Conservation (phyloP, 768 basidiomycete species). For the Pisolithus albus region DNA sequence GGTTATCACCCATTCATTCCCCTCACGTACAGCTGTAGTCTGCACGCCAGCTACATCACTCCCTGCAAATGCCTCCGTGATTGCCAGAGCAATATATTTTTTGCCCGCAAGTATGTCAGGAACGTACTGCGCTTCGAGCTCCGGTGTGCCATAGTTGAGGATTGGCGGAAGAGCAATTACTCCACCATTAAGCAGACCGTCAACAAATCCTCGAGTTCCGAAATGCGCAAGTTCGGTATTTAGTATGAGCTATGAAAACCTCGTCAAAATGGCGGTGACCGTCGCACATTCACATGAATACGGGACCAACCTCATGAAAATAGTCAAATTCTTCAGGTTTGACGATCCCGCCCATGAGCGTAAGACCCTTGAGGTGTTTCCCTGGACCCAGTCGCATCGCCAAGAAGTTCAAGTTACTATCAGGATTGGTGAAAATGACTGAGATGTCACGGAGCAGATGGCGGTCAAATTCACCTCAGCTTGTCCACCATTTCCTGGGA, state of each 20-base stretch:
- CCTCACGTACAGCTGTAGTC: constrained; percentile 81
- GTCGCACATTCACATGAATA: not conserved
- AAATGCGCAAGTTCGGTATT: constrained; percentile 79
- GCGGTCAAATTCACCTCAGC: constrained; percentile 52
- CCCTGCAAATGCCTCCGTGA: constrained; percentile 91
- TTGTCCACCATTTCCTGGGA: constrained; percentile 80
- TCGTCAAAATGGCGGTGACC: not conserved
- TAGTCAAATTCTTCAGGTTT: constrained; percentile 87
- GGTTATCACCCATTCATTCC: constrained; percentile 80
- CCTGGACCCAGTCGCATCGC: constrained; percentile 91
- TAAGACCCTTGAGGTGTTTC: constrained; percentile 75
- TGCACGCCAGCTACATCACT: constrained; percentile 80
- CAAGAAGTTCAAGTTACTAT: constrained; percentile 67
- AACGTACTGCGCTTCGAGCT: constrained; percentile 62
- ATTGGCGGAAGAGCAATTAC: constrained; percentile 90
- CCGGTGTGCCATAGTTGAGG: constrained; percentile 78
- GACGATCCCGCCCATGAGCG: constrained; percentile 67
- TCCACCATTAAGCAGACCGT: constrained; percentile 73
- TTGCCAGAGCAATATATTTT: constrained; percentile 84
- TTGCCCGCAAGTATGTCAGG: constrained; percentile 69
- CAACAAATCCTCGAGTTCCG: constrained; percentile 80
- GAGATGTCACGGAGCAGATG: not conserved
- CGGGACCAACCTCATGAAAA: constrained; percentile 72
- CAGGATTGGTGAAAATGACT: not conserved
- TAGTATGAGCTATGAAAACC: constrained; percentile 52